Percentiles rank a stretch among this genome's conserved stretches.
These are phyloP conservation scores for Kodamaea leandrae DNA, from an alignment of 805 yeast species.

Conservation along the genomic window DNA sequence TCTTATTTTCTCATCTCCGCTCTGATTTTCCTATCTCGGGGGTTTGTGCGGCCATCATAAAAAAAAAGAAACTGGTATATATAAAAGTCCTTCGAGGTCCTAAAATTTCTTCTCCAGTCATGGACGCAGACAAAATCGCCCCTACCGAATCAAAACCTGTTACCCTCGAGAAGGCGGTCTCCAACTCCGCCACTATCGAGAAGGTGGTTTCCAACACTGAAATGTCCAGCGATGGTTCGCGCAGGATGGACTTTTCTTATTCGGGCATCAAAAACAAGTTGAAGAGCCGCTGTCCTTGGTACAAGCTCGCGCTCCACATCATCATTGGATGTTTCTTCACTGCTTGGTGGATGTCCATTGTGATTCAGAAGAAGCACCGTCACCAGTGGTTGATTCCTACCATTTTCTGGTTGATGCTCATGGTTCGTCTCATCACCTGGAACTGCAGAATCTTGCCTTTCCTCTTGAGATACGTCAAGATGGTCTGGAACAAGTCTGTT, in stretches of 20 bases:
- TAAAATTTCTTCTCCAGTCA: not conserved
- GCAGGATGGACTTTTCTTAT: not conserved
- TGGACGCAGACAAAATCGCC: not conserved
- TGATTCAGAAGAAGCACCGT: slow-evolving; percentile 49
- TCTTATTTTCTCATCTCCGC: too few relatives aligned
- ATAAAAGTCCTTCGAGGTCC: not conserved
- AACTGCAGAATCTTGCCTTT: slow-evolving; percentile 34
- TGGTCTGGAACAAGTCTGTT: slow-evolving; percentile 27
- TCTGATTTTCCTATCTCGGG: too few relatives aligned
- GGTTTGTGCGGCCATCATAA: too few relatives aligned
- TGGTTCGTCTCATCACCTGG: slow-evolving; percentile 51
- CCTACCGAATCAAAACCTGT: not conserved
- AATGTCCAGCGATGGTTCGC: not conserved
- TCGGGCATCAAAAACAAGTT: slow-evolving; percentile 1
- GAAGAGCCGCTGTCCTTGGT: slow-evolving; percentile 14
- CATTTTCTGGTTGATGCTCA: slow-evolving; percentile 47
- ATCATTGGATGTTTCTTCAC: slow-evolving; percentile 25
- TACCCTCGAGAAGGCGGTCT: not conserved
- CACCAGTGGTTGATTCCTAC: slow-evolving; percentile 59
- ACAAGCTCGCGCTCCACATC: slow-evolving; percentile 14
- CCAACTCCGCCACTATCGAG: too few relatives aligned
- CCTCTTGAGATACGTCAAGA: slow-evolving; percentile 13
- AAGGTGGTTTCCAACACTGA: not conserved
- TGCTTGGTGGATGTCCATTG: slow-evolving; percentile 49
- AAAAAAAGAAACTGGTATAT: too few relatives aligned